phyloP scores from a whole-genome alignment of 768 basidiomycete species.

The Cystobasidium onofrii region DNA sequence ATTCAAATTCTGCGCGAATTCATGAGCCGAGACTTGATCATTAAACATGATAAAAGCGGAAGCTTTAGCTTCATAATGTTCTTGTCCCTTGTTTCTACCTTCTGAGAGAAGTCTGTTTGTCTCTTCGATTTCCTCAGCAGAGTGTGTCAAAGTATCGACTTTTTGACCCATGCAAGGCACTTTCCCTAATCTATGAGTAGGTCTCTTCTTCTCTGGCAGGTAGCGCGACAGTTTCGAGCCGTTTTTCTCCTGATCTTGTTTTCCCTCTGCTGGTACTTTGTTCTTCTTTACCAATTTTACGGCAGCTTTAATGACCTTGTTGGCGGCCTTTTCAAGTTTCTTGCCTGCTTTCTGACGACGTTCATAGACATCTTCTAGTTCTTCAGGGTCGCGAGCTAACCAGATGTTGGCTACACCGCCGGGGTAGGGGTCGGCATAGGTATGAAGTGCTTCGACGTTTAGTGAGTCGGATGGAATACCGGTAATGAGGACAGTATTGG shows the following conservation, averaged over 20 bases:
- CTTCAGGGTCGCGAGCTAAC: conserved; percentile 63
- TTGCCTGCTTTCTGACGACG: conserved; percentile 62
- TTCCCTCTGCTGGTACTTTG: conserved; percentile 40
- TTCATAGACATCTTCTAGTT: conserved; percentile 69
- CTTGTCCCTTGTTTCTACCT: conserved; percentile 45
- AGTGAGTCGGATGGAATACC: conserved; percentile 22
- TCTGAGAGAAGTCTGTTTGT: conserved; percentile 51
- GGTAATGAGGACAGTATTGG: conserved; percentile 32
- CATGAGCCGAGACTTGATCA: conserved; percentile 83
- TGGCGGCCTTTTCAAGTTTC: conserved; percentile 83
- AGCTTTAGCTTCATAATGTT: conserved; percentile 35
- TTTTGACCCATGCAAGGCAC: conserved; percentile 67
- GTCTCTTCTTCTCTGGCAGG: conserved; percentile 66
- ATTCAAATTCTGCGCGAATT: conserved; percentile 44
- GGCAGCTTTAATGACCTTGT: conserved; percentile 64
- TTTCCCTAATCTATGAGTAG: conserved; percentile 56
- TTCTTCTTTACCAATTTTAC: conserved; percentile 47
- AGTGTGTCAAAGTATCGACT: conserved; percentile 90
- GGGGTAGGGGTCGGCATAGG: conserved; percentile 54
- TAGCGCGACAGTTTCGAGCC: conserved; percentile 50
- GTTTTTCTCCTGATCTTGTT: conserved; percentile 3
- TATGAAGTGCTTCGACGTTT: conserved; percentile 12
- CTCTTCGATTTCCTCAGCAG: conserved; percentile 53
- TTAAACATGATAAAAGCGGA: conserved; percentile 72
- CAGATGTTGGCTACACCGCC: conserved; percentile 86